These are phyloP conservation scores for Dioszegia crocea DNA, from an alignment of 768 basidiomycete species.

Conservation along the genomic window DNA sequence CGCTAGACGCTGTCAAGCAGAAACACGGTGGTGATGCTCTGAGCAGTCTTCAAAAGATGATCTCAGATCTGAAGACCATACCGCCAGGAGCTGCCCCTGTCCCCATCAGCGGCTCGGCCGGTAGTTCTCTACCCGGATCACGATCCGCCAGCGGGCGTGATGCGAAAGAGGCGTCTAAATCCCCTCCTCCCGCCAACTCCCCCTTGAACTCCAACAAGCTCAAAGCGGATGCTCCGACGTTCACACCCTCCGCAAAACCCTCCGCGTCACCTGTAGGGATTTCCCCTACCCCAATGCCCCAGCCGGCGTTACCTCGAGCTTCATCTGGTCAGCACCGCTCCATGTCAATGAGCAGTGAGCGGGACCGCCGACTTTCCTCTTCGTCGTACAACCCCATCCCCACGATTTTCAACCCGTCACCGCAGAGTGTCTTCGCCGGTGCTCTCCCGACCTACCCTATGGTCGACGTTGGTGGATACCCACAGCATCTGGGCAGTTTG, in stretches of 20 bases:
- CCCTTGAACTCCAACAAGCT: constrained; percentile 28
- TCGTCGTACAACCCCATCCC: constrained; percentile 6
- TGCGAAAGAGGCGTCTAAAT: constrained; percentile 3
- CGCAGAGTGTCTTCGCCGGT: neutral
- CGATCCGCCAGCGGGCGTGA: constrained; percentile 26
- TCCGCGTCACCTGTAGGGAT: constrained; percentile 26
- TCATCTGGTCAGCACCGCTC: constrained; percentile 9
- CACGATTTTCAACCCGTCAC: neutral
- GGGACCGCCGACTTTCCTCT: constrained; percentile 4
- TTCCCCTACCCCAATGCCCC: constrained; percentile 17
- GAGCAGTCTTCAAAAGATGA: constrained; percentile 71
- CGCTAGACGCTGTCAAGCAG: constrained; percentile 27
- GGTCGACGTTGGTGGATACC: neutral
- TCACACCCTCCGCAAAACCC: constrained; percentile 35
- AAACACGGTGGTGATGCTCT: constrained; percentile 37
- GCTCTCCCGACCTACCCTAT: constrained; percentile 10
- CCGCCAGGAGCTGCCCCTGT: constrained; percentile 57
- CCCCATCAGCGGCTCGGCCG: neutral
- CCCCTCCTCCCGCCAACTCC: constrained; percentile 9
- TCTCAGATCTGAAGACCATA: constrained; percentile 84
- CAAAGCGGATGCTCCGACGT: constrained; percentile 44
- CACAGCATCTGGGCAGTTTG: constrained; percentile 1
- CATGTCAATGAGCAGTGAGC: constrained; percentile 9
- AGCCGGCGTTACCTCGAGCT: neutral
- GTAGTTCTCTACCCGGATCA: constrained; percentile 46